Base-by-base conservation (phyloP, 1,284 basidiomycete species). In the Ganoderma sinense region DNA sequence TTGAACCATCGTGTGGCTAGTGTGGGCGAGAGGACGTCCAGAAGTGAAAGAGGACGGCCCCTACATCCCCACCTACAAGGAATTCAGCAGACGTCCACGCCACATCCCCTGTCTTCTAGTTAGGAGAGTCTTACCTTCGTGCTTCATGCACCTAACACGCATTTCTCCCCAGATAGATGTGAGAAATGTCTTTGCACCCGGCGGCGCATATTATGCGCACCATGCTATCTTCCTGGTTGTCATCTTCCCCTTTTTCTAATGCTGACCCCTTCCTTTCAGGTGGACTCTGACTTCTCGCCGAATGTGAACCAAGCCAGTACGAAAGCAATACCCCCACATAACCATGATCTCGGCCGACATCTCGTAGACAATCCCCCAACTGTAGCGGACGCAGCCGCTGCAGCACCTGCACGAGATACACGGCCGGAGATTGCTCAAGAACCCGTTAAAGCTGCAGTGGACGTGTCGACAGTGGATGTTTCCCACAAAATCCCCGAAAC, bases 401-500 rank as follows among this genome's bases (percentile, higher is more conserved):
- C 62, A 8, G 53, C 51, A 14, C 66, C 65, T 31, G 59, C 66
- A 40, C 67, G 61, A 51, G 64, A 67, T 14, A 43, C 55, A n/a
- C 69, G 59, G 8, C 68, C 53, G 56, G 62, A 70, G 1, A 29
- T 66, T 11, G 39, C 65, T 11, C 71, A 74, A 62, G 68, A 73
- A 23, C 65, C 66, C 39, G 66, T 72, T 36, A 66, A 72, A 39
- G 39, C 66, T 2, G 62, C 56, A 18, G 53, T 41, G 36, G 60
- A 72, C 33, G 33, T 62, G 20, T 53, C 58, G 16, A 20, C 59
- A 18, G 60, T 72, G 31, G 77, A 78, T 61, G 55, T 77, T 55
- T 64, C 75, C 16, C 69, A 76, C 48, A 75, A 68, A 11, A 75
- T 90, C 7, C 87, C 87, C 0, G 81, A 84, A 66, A 92, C 91